phyloP scores from a whole-genome alignment of 2,329 filamentous ascomycete species.

The Colletotrichum sp. region DNA sequence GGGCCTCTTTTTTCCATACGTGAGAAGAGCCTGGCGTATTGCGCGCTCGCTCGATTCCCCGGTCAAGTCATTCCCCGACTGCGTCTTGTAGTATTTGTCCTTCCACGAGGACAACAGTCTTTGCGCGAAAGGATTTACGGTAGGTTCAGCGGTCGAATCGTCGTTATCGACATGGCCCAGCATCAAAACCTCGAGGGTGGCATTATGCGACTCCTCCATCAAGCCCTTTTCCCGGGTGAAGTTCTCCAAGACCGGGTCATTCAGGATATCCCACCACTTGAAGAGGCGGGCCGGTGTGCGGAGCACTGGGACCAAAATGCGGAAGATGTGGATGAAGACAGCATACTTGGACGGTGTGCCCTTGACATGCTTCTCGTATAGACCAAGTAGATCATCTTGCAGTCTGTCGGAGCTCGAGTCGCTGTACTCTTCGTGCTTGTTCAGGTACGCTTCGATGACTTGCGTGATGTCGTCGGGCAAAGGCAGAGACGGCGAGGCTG shows the following conservation, averaged over 20 bases:
- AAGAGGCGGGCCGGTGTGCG: constrained; percentile 66
- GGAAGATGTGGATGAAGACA: constrained; percentile 73
- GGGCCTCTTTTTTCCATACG: constrained; percentile 72
- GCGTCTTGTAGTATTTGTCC: constrained; percentile 38
- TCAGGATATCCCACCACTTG: constrained; percentile 74
- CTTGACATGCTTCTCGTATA: constrained; percentile 70
- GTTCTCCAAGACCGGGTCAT: constrained; percentile 54
- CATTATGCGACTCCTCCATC: constrained; percentile 68
- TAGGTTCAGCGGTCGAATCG: constrained; percentile 42
- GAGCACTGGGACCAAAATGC: constrained; percentile 68
- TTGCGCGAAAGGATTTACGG: constrained; percentile 56
- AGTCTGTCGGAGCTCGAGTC: constrained; percentile 73
- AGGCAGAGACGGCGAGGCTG: constrained; percentile 56
- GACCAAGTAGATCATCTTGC: constrained; percentile 72
- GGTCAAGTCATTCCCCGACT: constrained; percentile 37
- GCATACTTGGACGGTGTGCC: constrained; percentile 62
- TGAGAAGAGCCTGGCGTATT: constrained; percentile 57
- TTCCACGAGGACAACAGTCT: constrained; percentile 65
- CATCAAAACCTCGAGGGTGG: constrained; percentile 67
- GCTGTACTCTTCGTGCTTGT: constrained; percentile 71
- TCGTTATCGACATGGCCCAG: constrained; percentile 65
- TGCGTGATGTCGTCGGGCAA: constrained; percentile 70
- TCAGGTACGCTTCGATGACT: constrained; percentile 70
- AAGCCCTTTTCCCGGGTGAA: constrained; percentile 42
- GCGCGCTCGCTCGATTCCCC: constrained; percentile 55